These are phyloP conservation scores for Malassezia caprae DNA, from an alignment of 1,284 basidiomycete species.

Conservation along the genomic window DNA sequence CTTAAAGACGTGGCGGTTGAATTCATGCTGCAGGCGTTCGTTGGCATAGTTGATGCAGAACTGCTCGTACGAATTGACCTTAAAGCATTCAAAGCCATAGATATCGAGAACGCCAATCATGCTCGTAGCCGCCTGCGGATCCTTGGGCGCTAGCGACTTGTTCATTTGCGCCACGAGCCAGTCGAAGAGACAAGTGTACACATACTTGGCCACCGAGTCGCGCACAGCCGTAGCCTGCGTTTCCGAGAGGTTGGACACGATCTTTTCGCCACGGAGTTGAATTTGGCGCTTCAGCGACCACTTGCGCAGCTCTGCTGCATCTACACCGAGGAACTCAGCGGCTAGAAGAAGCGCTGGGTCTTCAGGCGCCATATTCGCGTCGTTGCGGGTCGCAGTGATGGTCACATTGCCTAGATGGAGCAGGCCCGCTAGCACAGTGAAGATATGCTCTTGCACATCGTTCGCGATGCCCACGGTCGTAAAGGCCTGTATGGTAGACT, in stretches of 20 bases:
- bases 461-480: constrained; percentile 94
- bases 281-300: constrained; percentile 99
- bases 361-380: constrained; percentile 72
- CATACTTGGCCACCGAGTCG: constrained; percentile 94
- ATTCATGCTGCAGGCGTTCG: constrained; percentile 82
- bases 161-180: constrained; percentile 97
- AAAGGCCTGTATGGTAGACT: constrained; percentile 81
- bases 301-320: constrained; percentile 88
- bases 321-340: constrained; percentile 80
- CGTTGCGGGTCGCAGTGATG: constrained; percentile 68
- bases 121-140: constrained; percentile 76
- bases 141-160: constrained; percentile 81
- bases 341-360: constrained; percentile 72
- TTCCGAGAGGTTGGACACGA: constrained; percentile 72
- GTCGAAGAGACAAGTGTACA: constrained; percentile 96
- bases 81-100: constrained; percentile 50
- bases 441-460: constrained; percentile 96
- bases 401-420: constrained; percentile 95
- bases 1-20: constrained; percentile 55
- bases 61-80: constrained; percentile 86
- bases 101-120: constrained; percentile 95
- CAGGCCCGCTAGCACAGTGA: constrained; percentile 81
- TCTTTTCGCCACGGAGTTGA: constrained; percentile 85
- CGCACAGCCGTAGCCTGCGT: constrained; percentile 88
- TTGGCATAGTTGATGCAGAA: constrained; percentile 99